Evolutionary conservation across 2,329 filamentous ascomycete species (phyloP).

Genomic region (Penicillium sp.): DNA sequence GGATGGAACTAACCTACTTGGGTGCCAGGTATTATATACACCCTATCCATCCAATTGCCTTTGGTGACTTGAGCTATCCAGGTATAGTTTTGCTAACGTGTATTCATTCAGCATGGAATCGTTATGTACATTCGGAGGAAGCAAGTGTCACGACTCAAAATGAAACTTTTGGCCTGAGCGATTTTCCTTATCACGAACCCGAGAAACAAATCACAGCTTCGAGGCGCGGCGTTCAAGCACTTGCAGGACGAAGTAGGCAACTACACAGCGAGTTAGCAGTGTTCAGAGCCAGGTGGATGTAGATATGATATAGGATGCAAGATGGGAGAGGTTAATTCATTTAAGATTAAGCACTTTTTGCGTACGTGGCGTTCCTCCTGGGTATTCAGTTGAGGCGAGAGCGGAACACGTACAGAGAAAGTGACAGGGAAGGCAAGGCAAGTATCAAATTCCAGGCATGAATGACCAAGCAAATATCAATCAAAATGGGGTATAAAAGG

Average conservation of each 20-base stretch:
- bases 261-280: conserved; percentile 22
- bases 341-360: conserved; percentile 17
- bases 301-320: background rate
- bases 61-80: no score
- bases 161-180: no score
- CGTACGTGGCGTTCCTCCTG: conserved; percentile 6
- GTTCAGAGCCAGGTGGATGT: background rate
- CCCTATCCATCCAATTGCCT: no score
- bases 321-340: conserved; percentile 12
- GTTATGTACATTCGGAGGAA: background rate
- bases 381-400: conserved; percentile 1
- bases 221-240: conserved; percentile 34
- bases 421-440: background rate
- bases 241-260: conserved; percentile 35
- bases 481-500: conserved; percentile 15
- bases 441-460: no score
- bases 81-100: no score
- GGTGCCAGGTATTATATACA: no score
- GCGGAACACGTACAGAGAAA: conserved; percentile 4
- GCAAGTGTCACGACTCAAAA: background rate
- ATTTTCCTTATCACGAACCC: no score
- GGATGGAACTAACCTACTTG: no score
- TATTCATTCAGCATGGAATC: no score
- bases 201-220: conserved; percentile 31
- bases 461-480: conserved; percentile 1